Conservation (phyloP, 805 yeast genomes). For the Schizosaccharomyces japonicus region DNA sequence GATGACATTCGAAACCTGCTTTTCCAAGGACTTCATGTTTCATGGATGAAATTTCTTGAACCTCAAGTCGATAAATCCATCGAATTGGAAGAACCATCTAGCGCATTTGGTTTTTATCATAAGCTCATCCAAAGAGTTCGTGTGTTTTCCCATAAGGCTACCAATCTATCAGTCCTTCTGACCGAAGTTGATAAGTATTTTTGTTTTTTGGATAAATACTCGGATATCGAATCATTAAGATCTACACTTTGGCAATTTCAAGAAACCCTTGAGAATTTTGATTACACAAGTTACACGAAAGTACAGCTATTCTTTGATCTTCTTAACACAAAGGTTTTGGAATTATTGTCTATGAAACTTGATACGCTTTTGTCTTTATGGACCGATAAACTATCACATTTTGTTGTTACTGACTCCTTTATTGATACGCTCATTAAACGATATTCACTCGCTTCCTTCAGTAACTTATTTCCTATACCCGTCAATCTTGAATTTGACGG, state of each 20-base stretch:
- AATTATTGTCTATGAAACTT: not conserved
- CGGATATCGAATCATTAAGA: conserved; percentile 12
- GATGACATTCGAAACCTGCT: conserved; percentile 17
- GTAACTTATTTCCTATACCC: no score
- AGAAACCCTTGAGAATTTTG: conserved; percentile 9
- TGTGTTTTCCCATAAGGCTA: conserved; percentile 16
- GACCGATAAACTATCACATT: conserved; percentile 19
- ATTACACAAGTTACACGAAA: conserved; percentile 17
- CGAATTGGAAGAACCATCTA: conserved; percentile 19
- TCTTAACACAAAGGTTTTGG: not conserved
- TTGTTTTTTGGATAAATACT: conserved; percentile 13
- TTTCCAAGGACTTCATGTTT: conserved; percentile 16
- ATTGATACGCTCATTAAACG: conserved; percentile 16
- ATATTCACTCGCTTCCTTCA: conserved; percentile 14
- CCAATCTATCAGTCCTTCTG: conserved; percentile 15
- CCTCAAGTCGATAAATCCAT: conserved; percentile 27
- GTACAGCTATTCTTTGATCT: conserved; percentile 7
- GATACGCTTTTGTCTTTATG: conserved; percentile 13
- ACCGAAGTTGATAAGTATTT: conserved; percentile 16
- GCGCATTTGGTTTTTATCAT: not conserved
- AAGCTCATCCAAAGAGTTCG: conserved; percentile 10
- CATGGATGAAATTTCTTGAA: conserved; percentile 24
- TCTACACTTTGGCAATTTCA: conserved; percentile 15
- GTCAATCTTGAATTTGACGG: no score
- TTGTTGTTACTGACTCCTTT: conserved; percentile 16